phyloP scores from a whole-genome alignment of 1,284 basidiomycete genomes.

The Cutaneotrichosporon curvatum region DNA sequence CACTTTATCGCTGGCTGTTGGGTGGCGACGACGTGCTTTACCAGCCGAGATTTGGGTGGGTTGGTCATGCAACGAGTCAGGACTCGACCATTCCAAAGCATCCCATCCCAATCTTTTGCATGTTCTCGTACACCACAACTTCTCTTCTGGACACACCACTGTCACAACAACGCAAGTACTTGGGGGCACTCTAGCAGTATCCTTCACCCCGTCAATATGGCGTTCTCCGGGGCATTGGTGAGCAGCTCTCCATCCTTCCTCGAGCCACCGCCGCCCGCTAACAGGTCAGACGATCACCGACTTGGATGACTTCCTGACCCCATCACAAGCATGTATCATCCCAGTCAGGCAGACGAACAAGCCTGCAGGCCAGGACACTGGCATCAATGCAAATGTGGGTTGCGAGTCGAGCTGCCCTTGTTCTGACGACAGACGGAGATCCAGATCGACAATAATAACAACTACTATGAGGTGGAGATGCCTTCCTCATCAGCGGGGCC shows the following conservation, averaged over 20 bases:
- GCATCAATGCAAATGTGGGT: constrained; percentile 6
- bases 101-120: neutral
- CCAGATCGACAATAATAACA: constrained; percentile 59
- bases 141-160: too few relatives aligned
- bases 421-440: constrained; percentile 63
- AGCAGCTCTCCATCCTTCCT: constrained; percentile 32
- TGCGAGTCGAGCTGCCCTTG: neutral
- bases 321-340: constrained; percentile 96
- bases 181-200: too few relatives aligned
- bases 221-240: constrained; percentile 80
- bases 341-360: constrained; percentile 55
- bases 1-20: neutral
- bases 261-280: neutral
- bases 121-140: too few relatives aligned
- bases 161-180: too few relatives aligned
- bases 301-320: constrained; percentile 96
- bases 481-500: constrained; percentile 27
- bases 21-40: neutral
- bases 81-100: too few relatives aligned
- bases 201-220: constrained; percentile 62
- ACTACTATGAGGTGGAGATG: constrained; percentile 45
- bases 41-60: neutral
- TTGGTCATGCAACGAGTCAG: too few relatives aligned
- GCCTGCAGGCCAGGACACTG: constrained; percentile 18
- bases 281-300: constrained; percentile 56